Evolutionary conservation across 75 land plant genomes (phyloP), one percentile per base, ranked within the genome.

Genomic region (Sequoia sempervirens): DNA sequence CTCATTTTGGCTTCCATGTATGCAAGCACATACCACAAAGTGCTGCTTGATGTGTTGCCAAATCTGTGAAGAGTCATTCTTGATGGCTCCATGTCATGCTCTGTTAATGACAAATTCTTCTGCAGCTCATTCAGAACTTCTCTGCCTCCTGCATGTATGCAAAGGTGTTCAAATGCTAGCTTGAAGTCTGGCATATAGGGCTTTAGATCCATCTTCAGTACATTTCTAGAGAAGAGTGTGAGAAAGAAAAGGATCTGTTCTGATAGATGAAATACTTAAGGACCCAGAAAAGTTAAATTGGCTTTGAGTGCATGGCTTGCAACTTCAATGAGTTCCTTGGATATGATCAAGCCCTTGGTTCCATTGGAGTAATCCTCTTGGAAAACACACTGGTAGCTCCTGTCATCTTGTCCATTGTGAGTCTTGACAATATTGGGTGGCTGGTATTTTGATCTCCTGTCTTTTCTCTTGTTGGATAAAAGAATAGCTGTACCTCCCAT

Each of bases 1-100:
- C 88, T 81, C 47, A 80, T 91, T 84, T 94, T 91, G 68, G 94
- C 93, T 82, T 94, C 93, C n/a, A 91, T 70, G 82, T 92, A 94
- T 4, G 96, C 93, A 32, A 94, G 90, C 86, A 92, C 78, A 66
- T 94, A 94, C 96, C 96, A 94, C 23, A 93, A 82, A 83, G 92
- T 93, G 85, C 91, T 90, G 87, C 91, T 91, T 36, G 93, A 93
- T 32, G 94, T 94, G 87, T 94, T 94, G 34, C 94, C 92, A 68
- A 88, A 91, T 64, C 93, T 80, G 79, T 91, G 88, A 17, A 90
- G 82, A 26, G 89, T 92, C 91, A 87, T 94, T 28, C 93, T 82
- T 2, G 93, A 92, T 2, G 94, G 90, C 81, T 94, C 96, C 91
- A 94, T 88, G 89, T 94, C 84, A 56, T 83, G 80, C 17, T 90